Percentiles rank a stretch among this genome's conserved stretches.
Conservation (phyloP, 2,329 filamentous ascomycete genomes). For the Fonsecaea multimorphosa region DNA sequence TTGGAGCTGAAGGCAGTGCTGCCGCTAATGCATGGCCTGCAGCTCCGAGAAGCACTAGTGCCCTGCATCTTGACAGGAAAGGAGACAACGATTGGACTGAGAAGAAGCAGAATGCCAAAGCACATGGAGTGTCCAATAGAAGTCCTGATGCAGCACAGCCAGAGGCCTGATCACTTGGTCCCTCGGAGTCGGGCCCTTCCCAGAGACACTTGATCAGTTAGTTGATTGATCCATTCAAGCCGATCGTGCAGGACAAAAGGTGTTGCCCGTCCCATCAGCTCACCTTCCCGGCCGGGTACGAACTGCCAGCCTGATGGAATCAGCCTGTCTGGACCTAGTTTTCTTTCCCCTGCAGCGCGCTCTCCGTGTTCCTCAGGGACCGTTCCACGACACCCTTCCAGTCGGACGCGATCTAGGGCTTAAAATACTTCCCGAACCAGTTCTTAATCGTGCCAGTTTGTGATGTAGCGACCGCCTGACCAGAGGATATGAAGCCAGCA, state of each 20-base stretch:
- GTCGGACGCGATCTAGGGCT: conserved; percentile 17
- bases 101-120: neutral
- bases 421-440: conserved; percentile 18
- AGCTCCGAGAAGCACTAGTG: neutral
- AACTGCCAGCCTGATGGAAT: neutral
- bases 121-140: no score
- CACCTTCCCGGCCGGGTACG: neutral
- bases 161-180: no score
- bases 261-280: neutral
- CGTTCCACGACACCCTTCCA: conserved; percentile 24
- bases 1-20: neutral
- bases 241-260: neutral
- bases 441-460: conserved; percentile 13
- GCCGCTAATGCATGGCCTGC: neutral
- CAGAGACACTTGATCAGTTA: neutral
- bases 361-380: conserved; percentile 18
- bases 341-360: neutral
- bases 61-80: neutral
- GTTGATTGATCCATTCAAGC: neutral
- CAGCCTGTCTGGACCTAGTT: neutral
- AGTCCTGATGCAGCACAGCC: no score
- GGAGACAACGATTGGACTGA: neutral
- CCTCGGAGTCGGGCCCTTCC: neutral
- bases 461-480: conserved; percentile 13
- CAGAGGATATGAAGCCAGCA: conserved; percentile 18